Evolutionary conservation across 129 eudicot genomes (phyloP).

Genomic region (Chrysanthemum lavandulifolium): DNA sequence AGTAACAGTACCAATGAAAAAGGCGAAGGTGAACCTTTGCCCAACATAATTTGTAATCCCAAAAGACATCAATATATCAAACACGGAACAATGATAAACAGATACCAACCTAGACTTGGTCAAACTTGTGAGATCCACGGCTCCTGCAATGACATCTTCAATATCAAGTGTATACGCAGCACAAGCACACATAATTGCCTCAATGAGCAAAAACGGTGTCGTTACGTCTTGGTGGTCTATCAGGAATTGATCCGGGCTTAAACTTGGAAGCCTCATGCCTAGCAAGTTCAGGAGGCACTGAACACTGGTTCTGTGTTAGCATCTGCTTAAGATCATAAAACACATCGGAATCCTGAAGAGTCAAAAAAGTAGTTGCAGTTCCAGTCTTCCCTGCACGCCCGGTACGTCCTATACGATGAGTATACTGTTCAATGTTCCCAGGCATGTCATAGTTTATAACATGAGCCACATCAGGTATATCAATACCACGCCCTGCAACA

Average conservation of each 20-base stretch:
- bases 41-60: too few species aligned
- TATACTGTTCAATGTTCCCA: constrained; percentile 53
- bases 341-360: constrained; percentile 55
- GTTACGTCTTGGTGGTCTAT: constrained; percentile 57
- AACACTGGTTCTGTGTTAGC: constrained; percentile 55
- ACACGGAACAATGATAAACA: neutral
- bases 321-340: constrained; percentile 66
- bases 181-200: constrained; percentile 4
- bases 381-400: constrained; percentile 69
- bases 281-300: constrained; percentile 61
- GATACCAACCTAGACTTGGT: constrained; percentile 24
- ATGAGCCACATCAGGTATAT: constrained; percentile 62
- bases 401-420: constrained; percentile 62
- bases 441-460: constrained; percentile 68
- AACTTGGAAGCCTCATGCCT: constrained; percentile 65
- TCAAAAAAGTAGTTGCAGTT: constrained; percentile 55
- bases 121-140: neutral
- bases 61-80: neutral
- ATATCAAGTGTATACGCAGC: constrained; percentile 13
- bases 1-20: neutral
- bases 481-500: constrained; percentile 66
- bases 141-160: constrained; percentile 19
- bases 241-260: constrained; percentile 60
- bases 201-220: constrained; percentile 55
- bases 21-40: too few species aligned